Percentiles rank a stretch among this genome's conserved stretches.
These are phyloP conservation scores for Aspergillus sp. DNA, from an alignment of 2,329 filamentous ascomycete genomes.

Conservation along the genomic window DNA sequence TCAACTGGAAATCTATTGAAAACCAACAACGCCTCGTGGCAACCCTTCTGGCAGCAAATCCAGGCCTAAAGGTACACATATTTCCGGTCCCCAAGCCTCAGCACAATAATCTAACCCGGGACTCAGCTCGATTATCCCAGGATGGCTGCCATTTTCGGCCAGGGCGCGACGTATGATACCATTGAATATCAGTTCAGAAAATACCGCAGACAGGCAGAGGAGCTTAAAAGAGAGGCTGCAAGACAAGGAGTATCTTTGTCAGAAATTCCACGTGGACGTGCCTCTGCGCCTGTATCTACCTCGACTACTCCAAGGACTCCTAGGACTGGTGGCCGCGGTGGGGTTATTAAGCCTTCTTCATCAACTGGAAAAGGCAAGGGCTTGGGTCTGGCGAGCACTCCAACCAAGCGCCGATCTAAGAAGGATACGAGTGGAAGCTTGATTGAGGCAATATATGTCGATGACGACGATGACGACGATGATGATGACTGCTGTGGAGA, in stretches of 20 bases:
- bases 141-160: slow-evolving; percentile 52
- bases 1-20: slow-evolving; percentile 35
- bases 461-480: slow-evolving; percentile 18
- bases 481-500: not conserved
- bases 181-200: slow-evolving; percentile 53
- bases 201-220: slow-evolving; percentile 47
- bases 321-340: slow-evolving; percentile 20
- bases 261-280: slow-evolving; percentile 19
- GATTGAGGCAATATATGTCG: slow-evolving; percentile 25
- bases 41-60: slow-evolving; percentile 34
- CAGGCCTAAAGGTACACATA: slow-evolving; percentile 29
- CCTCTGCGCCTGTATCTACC: not conserved
- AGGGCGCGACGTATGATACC: slow-evolving; percentile 53
- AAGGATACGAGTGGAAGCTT: not conserved
- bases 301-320: slow-evolving; percentile 8
- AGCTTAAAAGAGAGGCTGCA: slow-evolving; percentile 36
- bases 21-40: slow-evolving; percentile 33
- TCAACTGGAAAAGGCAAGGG: not conserved
- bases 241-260: slow-evolving; percentile 12
- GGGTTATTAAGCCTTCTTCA: slow-evolving; percentile 22
- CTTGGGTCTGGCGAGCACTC: not conserved
- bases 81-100: no score
- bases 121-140: slow-evolving; percentile 50
- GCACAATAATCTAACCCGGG: not conserved
- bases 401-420: not conserved